phyloP scores from a whole-genome alignment of 208 protist species.

The Trypanosoma cruzi region DNA sequence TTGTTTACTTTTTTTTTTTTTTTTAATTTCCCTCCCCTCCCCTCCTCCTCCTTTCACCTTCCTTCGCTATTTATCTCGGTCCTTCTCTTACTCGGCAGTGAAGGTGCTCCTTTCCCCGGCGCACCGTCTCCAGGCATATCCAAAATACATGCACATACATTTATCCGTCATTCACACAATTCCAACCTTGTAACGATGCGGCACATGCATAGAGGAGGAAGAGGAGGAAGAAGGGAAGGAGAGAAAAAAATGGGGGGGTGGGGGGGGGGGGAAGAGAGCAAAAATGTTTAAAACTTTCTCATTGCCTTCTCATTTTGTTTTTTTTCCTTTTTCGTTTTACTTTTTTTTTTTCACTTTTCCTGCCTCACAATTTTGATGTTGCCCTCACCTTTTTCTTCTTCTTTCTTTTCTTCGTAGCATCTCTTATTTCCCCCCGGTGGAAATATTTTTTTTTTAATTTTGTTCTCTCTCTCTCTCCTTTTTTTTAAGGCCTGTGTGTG shows the following conservation, averaged over 20 bases:
- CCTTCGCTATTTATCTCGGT: not conserved
- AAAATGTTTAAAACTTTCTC: no score
- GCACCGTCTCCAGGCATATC: not conserved
- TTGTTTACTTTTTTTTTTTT: not conserved
- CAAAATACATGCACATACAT: not conserved
- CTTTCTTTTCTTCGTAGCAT: constrained; percentile 28
- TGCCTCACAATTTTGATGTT: constrained; percentile 22
- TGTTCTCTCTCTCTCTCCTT: not conserved
- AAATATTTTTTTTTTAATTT: constrained; percentile 1
- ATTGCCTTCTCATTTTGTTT: not conserved
- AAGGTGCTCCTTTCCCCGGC: not conserved
- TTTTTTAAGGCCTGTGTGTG: no score
- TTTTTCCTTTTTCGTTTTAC: not conserved
- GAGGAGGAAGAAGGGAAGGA: not conserved
- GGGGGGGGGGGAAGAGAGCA: not conserved
- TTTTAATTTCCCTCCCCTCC: not conserved
- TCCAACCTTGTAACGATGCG: not conserved
- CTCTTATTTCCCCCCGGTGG: not conserved
- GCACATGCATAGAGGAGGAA: not conserved
- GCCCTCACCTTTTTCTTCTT: constrained; percentile 24
- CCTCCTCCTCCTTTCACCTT: not conserved
- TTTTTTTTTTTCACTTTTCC: constrained; percentile 14
- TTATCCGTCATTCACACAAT: not conserved
- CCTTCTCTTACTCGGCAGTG: not conserved
- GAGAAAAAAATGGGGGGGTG: not conserved